Evolutionary conservation across 768 basidiomycete species (phyloP).

Genomic region (Guyanaporus albipodus): DNA sequence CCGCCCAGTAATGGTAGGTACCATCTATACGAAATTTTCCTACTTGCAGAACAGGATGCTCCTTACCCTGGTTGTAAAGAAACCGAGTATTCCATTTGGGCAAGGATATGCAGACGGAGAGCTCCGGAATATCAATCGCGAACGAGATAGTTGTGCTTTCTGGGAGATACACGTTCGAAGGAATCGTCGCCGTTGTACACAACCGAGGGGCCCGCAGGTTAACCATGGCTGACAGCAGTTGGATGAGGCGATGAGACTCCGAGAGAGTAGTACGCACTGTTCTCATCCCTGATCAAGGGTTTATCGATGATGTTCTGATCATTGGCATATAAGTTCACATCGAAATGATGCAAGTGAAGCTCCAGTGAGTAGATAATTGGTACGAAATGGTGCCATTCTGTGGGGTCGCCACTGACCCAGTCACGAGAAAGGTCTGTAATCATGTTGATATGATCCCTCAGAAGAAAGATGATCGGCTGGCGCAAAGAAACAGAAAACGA

Average conservation of each 20-base stretch:
- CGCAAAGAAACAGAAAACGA: conserved; percentile 65
- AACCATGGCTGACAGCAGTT: conserved; percentile 57
- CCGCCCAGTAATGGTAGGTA: conserved; percentile 70
- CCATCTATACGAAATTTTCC: conserved; percentile 56
- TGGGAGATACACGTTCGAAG: conserved; percentile 70
- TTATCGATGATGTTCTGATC: conserved; percentile 97
- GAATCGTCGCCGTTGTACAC: conserved; percentile 50
- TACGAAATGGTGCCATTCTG: conserved; percentile 77
- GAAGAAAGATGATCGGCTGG: conserved; percentile 68
- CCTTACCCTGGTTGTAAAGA: conserved; percentile 57
- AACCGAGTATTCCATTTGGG: conserved; percentile 90
- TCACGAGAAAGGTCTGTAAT: conserved; percentile 90
- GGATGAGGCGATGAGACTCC: neutral
- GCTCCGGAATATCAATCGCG: conserved; percentile 52
- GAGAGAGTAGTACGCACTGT: conserved; percentile 47
- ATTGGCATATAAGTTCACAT: conserved; percentile 80
- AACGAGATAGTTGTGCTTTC: conserved; percentile 67
- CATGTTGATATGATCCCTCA: conserved; percentile 94
- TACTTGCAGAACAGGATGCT: conserved; percentile 59
- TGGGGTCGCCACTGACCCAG: conserved; percentile 81
- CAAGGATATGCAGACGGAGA: conserved; percentile 57
- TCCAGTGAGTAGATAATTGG: conserved; percentile 76
- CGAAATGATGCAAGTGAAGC: conserved; percentile 70
- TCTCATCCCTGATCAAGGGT: conserved; percentile 75
- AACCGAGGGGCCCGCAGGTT: conserved; percentile 58